phyloP scores from a whole-genome alignment of 352 stramenopile species.

The Globisporangium nunn region DNA sequence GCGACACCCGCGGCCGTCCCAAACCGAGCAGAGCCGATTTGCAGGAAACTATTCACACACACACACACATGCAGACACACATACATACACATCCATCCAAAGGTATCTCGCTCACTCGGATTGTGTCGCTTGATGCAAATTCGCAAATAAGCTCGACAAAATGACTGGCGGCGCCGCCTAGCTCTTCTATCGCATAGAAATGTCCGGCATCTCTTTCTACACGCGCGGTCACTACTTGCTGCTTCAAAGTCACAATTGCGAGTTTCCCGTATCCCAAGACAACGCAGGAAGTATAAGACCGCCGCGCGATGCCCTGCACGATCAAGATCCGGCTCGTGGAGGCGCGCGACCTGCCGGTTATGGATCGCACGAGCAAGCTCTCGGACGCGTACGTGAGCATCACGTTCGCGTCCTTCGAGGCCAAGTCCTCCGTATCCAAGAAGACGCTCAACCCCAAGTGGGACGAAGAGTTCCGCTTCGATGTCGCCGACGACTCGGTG shows the following conservation, averaged over 20 bases:
- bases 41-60: background rate
- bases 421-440: conserved; percentile 86
- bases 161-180: too few relatives aligned
- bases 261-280: background rate
- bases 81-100: background rate
- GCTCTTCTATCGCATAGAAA: too few relatives aligned
- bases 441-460: conserved; percentile 95
- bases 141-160: too few relatives aligned
- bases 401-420: conserved; percentile 80
- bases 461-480: conserved; percentile 98
- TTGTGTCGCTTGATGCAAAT: too few relatives aligned
- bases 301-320: conserved; percentile 77
- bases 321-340: conserved; percentile 89
- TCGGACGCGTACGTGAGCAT: conserved; percentile 85
- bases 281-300: background rate
- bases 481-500: conserved; percentile 96
- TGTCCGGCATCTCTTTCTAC: too few relatives aligned
- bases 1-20: conserved; percentile 21
- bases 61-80: background rate
- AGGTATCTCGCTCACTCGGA: too few relatives aligned
- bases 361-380: conserved; percentile 80
- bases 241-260: too few relatives aligned
- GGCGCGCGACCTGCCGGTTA: conserved; percentile 81
- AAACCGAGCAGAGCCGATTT: conserved; percentile 32
- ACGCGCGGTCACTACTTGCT: too few relatives aligned